Base-by-base conservation (phyloP, 1,139 yeast species). In the Eremothecium coryli region DNA sequence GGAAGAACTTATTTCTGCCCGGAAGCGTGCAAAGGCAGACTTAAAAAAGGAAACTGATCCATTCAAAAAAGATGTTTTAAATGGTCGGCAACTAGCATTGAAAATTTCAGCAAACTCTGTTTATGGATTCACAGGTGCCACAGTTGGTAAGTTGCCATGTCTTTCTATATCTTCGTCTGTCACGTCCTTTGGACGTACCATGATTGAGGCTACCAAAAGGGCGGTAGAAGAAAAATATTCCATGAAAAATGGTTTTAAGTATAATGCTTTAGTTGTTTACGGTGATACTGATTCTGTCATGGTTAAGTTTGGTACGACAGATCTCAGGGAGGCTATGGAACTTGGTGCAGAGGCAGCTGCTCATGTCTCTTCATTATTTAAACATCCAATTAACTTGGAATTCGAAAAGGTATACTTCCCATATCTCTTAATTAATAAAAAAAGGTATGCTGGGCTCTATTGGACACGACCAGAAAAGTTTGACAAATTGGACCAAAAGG, bases 221-320 rank as follows among this genome's bases (percentile, higher is more conserved):
- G 88, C 81, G 43, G 98, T 93, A 3, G 93, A 86, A 57, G 74
- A 75, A 21, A 69, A 73, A 37, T 93, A 86, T 52, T 71, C 78
- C 10, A 78, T 76, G 21, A 75, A 74, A 37, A 86, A 90, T 58
- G 97, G 97, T 1, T 81, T 68, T 50, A 70, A 73, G 13, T 77
- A 71, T 54, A 94, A 93, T 61, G 81, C 97, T 0, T 73, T 80
- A 46, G 98, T 93, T 42, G 81, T 93, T 29, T 93, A 93, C 57
- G 99, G 99, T 65, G 99, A 93, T 62, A 93, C 99, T 0, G 99
- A 93, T 71, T 93, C 98, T 5, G 99, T 93, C 12, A 93, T 93
- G 98, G 96, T 93, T 29, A 86, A 85, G 53, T 93, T 93, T 63
- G 99, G 99, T 1, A 74, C 78, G 26, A 64, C 66, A n/a, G 95